Percentiles rank a stretch among this genome's conserved stretches.
Conservation (phyloP, 2,329 filamentous ascomycete species). For the Talaromyces verruculosus region DNA sequence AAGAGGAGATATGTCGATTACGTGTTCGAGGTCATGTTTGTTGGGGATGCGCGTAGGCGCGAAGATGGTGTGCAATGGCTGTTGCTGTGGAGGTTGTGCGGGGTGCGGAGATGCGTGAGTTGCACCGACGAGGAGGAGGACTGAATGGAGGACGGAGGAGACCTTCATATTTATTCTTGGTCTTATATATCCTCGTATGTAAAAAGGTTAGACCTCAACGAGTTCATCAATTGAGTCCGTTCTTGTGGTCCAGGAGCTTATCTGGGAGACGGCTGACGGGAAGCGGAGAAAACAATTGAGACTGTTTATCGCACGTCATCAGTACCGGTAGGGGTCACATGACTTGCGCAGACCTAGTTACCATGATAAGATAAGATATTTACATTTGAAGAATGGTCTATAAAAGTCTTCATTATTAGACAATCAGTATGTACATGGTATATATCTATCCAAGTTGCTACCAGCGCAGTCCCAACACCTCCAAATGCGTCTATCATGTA, state of each 20-base stretch:
- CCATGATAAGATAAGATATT: neutral
- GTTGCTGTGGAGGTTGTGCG: constrained; percentile 16
- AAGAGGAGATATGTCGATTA: constrained; percentile 52
- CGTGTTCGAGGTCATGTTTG: constrained; percentile 30
- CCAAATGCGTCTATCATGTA: neutral
- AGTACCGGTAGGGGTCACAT: neutral
- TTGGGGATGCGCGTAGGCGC: neutral
- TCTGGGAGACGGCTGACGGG: neutral
- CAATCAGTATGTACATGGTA: neutral
- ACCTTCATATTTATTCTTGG: neutral
- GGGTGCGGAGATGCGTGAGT: constrained; percentile 12
- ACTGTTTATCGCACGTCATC: neutral
- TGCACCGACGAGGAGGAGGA: constrained; percentile 15
- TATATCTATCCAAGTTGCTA: constrained; percentile 5
- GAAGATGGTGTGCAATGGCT: neutral
- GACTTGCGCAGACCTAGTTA: neutral
- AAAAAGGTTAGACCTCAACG: neutral
- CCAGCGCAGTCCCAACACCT: neutral
- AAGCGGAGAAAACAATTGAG: neutral
- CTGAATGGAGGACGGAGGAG: neutral
- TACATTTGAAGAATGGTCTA: neutral
- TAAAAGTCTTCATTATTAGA: neutral
- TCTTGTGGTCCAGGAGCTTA: neutral
- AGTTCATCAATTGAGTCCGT: constrained; percentile 3
- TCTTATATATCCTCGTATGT: neutral